Conservation (phyloP, 2,329 filamentous ascomycete species). For the Xylariales sp. region DNA sequence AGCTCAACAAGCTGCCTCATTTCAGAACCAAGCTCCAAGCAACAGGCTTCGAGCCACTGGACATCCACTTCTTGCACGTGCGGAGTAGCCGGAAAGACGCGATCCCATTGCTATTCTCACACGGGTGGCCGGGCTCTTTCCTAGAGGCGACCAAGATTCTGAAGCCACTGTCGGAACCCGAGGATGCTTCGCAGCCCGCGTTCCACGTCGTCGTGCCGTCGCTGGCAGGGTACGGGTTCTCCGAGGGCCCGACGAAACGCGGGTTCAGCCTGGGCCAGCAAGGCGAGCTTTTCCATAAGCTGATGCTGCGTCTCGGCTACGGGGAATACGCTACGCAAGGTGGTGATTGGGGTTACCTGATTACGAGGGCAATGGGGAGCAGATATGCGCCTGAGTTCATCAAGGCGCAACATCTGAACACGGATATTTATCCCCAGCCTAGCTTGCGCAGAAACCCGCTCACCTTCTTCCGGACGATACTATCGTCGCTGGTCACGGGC, state of each 20-base stretch:
- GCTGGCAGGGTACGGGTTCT: slow-evolving; percentile 60
- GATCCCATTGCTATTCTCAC: slow-evolving; percentile 47
- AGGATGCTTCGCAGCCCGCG: slow-evolving; percentile 43
- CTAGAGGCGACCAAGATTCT: slow-evolving; percentile 69
- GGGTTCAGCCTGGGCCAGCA: slow-evolving; percentile 69
- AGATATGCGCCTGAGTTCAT: slow-evolving; percentile 35
- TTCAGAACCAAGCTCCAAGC: slow-evolving; percentile 65
- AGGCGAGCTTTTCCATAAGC: slow-evolving; percentile 67
- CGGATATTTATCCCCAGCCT: slow-evolving; percentile 27
- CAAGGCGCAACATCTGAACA: slow-evolving; percentile 40
- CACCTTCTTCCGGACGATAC: slow-evolving; percentile 19
- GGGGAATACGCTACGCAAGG: slow-evolving; percentile 67
- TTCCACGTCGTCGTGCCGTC: slow-evolving; percentile 62
- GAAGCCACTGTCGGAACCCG: slow-evolving; percentile 45
- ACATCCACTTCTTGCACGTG: slow-evolving; percentile 72
- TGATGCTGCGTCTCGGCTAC: slow-evolving; percentile 72
- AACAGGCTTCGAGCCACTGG: slow-evolving; percentile 67
- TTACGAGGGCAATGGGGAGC: slow-evolving; percentile 64
- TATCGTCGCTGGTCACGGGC: slow-evolving; percentile 28
- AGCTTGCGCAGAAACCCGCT: slow-evolving; percentile 25
- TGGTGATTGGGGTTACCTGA: slow-evolving; percentile 75
- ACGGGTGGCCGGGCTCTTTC: slow-evolving; percentile 67
- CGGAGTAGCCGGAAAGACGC: slow-evolving; percentile 59
- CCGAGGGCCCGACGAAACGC: slow-evolving; percentile 52
- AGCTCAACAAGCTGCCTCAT: slow-evolving; percentile 70